A percentile compares a stretch with the other conserved stretches of the same genome.
Conservation (phyloP, 2,329 filamentous ascomycete genomes). For the Mycosphaerella sp. region DNA sequence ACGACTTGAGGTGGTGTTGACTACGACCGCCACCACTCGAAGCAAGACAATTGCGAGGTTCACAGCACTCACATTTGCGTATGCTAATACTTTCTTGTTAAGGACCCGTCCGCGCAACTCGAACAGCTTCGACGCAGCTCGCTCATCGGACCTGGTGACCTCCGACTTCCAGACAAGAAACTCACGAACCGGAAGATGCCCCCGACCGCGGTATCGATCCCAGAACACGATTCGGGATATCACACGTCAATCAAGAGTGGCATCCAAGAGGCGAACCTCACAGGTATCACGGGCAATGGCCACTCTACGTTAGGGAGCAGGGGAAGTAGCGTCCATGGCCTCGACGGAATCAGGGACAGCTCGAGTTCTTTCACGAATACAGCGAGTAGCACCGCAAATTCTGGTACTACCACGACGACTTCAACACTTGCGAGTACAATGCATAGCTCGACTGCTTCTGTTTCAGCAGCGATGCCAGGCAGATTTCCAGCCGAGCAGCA, state of each 20-base stretch:
- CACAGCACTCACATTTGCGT: background rate
- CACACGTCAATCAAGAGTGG: constrained; percentile 11
- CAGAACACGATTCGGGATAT: constrained; percentile 17
- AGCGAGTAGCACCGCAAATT: constrained; percentile 1
- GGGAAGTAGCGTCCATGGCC: constrained; percentile 12
- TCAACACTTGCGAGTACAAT: constrained; percentile 4
- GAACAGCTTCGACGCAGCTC: constrained; percentile 44
- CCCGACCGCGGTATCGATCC: constrained; percentile 24
- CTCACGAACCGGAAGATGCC: constrained; percentile 32
- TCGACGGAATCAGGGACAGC: constrained; percentile 3
- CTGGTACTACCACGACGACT: constrained; percentile 17
- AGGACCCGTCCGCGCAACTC: constrained; percentile 44
- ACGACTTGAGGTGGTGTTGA: background rate
- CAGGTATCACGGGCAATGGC: background rate
- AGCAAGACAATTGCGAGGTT: background rate
- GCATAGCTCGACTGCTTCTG: background rate
- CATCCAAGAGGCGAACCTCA: background rate
- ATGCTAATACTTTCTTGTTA: constrained; percentile 20
- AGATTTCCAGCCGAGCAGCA: constrained; percentile 1
- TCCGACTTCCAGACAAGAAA: constrained; percentile 27
- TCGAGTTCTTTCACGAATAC: constrained; percentile 3
- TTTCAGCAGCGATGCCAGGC: constrained; percentile 11
- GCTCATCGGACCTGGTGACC: constrained; percentile 30
- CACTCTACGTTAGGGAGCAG: constrained; percentile 9
- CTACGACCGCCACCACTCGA: background rate